phyloP scores from a whole-genome alignment of 495 filamentous ascomycete genomes.

The Aspergillus heteromorphus region DNA sequence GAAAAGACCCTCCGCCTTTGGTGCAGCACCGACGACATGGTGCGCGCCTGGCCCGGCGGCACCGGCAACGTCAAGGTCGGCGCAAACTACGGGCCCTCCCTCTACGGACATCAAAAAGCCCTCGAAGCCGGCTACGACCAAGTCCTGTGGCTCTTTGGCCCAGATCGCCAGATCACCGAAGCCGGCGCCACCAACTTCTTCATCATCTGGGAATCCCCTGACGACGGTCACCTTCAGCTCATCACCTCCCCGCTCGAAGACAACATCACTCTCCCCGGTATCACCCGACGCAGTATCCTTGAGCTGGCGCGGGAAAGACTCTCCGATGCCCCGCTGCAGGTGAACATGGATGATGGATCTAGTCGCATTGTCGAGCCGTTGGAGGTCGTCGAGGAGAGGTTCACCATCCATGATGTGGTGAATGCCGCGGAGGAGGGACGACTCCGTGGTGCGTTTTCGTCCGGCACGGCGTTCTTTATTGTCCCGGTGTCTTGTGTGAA shows the following conservation, averaged over 20 bases:
- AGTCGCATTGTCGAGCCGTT: background rate
- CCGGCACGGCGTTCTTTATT: background rate
- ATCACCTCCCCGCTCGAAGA: background rate
- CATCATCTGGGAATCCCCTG: slow-evolving; percentile 1
- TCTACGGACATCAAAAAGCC: background rate
- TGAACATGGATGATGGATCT: background rate
- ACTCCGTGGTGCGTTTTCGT: background rate
- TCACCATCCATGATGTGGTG: slow-evolving; percentile 1
- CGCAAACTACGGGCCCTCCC: background rate
- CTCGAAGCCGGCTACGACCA: background rate
- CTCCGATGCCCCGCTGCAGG: background rate
- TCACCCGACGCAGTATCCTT: slow-evolving; percentile 2
- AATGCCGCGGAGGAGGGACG: background rate
- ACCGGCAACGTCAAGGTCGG: background rate
- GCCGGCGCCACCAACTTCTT: slow-evolving; percentile 1
- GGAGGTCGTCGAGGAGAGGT: background rate
- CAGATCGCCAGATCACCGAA: background rate
- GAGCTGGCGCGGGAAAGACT: background rate
- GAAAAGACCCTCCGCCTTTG: background rate
- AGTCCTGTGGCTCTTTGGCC: slow-evolving; percentile 1
- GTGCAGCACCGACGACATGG: background rate
- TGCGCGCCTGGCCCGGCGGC: background rate
- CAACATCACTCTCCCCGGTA: background rate
- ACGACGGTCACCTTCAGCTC: background rate
- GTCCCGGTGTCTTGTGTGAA: background rate